These are phyloP conservation scores for Solanum infundibuliforme DNA, from an alignment of 257 asterid species.

Conservation along the genomic window DNA sequence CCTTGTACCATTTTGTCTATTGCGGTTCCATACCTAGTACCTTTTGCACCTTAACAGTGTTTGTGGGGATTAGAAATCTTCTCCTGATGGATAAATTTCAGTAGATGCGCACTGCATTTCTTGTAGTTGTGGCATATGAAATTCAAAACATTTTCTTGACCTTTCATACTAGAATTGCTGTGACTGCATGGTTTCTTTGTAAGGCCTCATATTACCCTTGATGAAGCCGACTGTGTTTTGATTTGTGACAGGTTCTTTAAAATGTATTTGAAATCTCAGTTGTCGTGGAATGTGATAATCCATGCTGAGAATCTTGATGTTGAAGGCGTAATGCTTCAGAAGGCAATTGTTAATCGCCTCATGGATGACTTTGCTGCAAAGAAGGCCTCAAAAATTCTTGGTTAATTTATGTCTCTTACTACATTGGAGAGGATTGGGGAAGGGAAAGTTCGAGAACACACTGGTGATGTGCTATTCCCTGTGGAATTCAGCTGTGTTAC, in stretches of 20 bases:
- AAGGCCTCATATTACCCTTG: neutral
- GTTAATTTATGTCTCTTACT: no score
- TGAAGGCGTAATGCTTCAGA: neutral
- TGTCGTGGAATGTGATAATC: slow-evolving; percentile 56
- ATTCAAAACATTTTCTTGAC: neutral
- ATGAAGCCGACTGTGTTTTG: neutral
- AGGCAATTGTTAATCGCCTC: no score
- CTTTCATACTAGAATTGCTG: neutral
- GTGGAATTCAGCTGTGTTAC: no score
- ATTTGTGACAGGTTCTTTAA: neutral
- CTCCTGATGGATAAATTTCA: neutral
- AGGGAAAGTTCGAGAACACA: no score
- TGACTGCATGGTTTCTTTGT: neutral
- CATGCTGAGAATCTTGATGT: slow-evolving; percentile 25
- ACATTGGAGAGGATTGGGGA: no score
- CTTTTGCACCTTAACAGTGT: no score
- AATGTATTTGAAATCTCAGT: slow-evolving; percentile 51
- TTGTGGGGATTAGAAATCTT: no score
- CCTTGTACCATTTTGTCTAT: no score
- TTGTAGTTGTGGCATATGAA: neutral
- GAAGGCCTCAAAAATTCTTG: no score
- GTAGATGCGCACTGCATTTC: neutral
- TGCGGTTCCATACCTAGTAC: no score
- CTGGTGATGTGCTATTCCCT: no score
- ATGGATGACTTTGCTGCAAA: no score